Base-by-base conservation (phyloP, 2,329 filamentous ascomycete genomes). In the Pleoardoris graminearum region DNA sequence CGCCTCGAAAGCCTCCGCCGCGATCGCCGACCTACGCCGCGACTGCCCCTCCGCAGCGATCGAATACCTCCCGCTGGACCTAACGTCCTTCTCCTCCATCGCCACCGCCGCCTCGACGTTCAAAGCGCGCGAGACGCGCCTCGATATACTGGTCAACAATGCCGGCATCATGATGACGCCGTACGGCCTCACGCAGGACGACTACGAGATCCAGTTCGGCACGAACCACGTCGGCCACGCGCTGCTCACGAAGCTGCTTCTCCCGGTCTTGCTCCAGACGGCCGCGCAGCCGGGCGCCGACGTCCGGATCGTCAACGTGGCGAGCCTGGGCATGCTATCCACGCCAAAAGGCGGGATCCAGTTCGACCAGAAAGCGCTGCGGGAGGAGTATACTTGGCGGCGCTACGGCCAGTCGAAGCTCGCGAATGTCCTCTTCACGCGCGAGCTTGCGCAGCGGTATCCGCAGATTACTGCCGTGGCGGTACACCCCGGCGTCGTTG, bases 191-290 rank as follows among this genome's bases (percentile, higher is more conserved):
- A 80, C 78, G 0, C 66, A 71, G 16, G 77, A 81, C 37, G 78
- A 77, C 37, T 80, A 79, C 55, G 79, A 82, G 60, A 71, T 77
- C 27, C 77, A 80, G 46, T 77, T 81, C 51, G 80, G 77, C 27
- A 80, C 76, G 8, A 81, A 82, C 57, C 76, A 81, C 66, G 66
- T 81, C 55, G 80, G 78, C n/a, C 79, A 80, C 55, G 76, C 77
- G 3, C 69, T 81, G 0, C 60, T 81, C 11, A 79, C 73, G 7
- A 77, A 76, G 32, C 68, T 79, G 2, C 71, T 82, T 0, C 61
- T 80, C 1, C 77, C 77, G 1, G 68, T 63, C 0, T 61, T 82
- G 43, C 66, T 74, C 8, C 56, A 69, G 14, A 80, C 79, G 0
- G 75, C 76, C 4, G 58, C 72, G 48, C 17, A 66, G 17, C 65